A percentile compares a stretch with the other conserved stretches of the same genome.
These are phyloP conservation scores for Globisporangium sylvaticum DNA, from an alignment of 352 stramenopile species.

Conservation along the genomic window DNA sequence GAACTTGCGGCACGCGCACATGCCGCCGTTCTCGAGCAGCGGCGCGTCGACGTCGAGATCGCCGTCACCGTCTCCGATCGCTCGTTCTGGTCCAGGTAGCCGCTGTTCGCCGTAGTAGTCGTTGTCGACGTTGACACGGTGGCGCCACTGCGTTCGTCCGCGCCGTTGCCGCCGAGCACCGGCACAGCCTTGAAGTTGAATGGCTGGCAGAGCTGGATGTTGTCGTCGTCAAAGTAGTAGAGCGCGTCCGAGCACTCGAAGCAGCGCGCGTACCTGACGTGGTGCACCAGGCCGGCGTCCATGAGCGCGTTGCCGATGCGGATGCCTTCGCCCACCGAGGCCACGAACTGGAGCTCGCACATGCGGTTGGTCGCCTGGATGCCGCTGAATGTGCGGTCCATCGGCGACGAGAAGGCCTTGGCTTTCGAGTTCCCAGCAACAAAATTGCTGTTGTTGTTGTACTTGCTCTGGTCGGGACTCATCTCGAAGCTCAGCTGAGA, in stretches of 20 bases:
- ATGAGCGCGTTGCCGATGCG: constrained; percentile 45
- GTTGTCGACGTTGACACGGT: not conserved
- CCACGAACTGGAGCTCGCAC: constrained; percentile 22
- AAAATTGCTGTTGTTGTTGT: not conserved
- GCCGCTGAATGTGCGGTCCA: constrained; percentile 4
- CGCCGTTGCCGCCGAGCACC: not conserved
- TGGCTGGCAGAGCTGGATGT: constrained; percentile 22
- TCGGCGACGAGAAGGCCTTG: not conserved
- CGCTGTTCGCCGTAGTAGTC: not conserved
- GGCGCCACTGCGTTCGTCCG: not conserved
- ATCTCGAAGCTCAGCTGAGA: constrained; percentile 10
- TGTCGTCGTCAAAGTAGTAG: constrained; percentile 29
- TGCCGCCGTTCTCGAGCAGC: constrained; percentile 11
- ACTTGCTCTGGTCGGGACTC: constrained; percentile 3
- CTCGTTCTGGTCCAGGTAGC: not conserved
- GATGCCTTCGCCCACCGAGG: constrained; percentile 23
- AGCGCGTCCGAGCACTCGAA: constrained; percentile 16
- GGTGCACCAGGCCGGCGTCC: constrained; percentile 44
- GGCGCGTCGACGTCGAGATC: constrained; percentile 2
- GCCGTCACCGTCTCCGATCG: not conserved
- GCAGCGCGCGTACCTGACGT: constrained; percentile 27
- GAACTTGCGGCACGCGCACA: constrained; percentile 18
- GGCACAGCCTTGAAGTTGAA: constrained; percentile 7
- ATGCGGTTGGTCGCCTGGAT: constrained; percentile 18
- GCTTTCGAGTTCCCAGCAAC: not conserved